These are phyloP conservation scores for Aspergillus cejpii DNA, from an alignment of 2,329 filamentous ascomycete species.

Conservation along the genomic window DNA sequence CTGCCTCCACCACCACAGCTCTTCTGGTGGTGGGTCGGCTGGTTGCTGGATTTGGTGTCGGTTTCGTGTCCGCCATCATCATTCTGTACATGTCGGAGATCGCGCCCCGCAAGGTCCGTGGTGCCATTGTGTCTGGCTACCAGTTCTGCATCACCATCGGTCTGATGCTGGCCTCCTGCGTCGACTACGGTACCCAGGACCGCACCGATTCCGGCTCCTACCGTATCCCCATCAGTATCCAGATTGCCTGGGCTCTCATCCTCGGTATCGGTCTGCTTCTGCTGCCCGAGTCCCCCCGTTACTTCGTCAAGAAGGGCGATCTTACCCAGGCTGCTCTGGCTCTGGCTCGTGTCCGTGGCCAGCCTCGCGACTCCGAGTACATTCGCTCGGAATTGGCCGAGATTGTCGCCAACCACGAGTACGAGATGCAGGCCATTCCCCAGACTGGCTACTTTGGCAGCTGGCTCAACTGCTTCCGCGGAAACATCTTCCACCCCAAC, in stretches of 20 bases:
- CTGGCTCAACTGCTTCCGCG: conserved; percentile 62
- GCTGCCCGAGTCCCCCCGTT: conserved; percentile 80
- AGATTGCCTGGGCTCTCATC: conserved; percentile 74
- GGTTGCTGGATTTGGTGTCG: conserved; percentile 69
- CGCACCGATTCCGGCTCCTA: conserved; percentile 60
- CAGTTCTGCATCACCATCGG: conserved; percentile 79
- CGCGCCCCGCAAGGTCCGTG: conserved; percentile 64
- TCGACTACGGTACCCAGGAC: conserved; percentile 65
- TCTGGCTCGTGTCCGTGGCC: conserved; percentile 65
- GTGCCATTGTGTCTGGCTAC: conserved; percentile 72
- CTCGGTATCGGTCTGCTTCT: conserved; percentile 64
- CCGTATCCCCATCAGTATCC: conserved; percentile 72
- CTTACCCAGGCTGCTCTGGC: conserved; percentile 57
- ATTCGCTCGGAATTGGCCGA: conserved; percentile 74
- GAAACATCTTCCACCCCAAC: conserved; percentile 48
- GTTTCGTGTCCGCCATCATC: conserved; percentile 72
- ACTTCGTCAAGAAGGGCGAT: conserved; percentile 71
- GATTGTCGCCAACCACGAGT: conserved; percentile 83
- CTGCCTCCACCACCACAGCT: conserved; percentile 49
- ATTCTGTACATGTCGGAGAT: conserved; percentile 87
- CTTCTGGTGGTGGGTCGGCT: conserved; percentile 67
- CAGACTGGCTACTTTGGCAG: conserved; percentile 57
- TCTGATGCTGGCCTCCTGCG: conserved; percentile 65
- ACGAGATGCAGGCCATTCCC: conserved; percentile 65
- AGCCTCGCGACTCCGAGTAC: conserved; percentile 64